These are phyloP conservation scores for Begonia loranthoides DNA, from an alignment of 306 rosid species.

Conservation along the genomic window DNA sequence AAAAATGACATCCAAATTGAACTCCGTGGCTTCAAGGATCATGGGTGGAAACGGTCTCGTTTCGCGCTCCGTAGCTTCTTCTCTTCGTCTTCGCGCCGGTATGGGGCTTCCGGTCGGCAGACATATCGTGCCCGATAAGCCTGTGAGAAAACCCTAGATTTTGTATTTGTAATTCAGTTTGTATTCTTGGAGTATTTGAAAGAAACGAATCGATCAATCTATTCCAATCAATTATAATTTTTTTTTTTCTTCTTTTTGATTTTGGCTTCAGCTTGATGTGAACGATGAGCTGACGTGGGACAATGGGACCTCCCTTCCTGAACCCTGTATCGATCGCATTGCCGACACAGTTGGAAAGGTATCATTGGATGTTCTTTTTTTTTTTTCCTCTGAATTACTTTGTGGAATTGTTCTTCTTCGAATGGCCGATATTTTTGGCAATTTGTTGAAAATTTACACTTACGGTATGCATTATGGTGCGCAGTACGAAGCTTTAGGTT, in stretches of 20 bases:
- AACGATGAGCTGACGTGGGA: constrained; percentile 93
- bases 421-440: too few relatives aligned
- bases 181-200: not conserved
- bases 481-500: constrained; percentile 91
- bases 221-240: not conserved
- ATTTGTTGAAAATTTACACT: not conserved
- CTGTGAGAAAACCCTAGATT: constrained; percentile 28
- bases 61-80: constrained; percentile 49
- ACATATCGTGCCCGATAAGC: constrained; percentile 72
- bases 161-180: not conserved
- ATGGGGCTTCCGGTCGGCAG: constrained; percentile 90
- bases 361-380: constrained; percentile 2
- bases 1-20: constrained; percentile 60
- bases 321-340: constrained; percentile 93
- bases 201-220: not conserved
- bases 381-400: not conserved
- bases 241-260: not conserved
- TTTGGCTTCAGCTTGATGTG: constrained; percentile 34
- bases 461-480: not conserved
- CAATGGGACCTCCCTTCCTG: constrained; percentile 83
- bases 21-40: constrained; percentile 56
- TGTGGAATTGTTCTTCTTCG: too few relatives aligned
- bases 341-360: constrained; percentile 94
- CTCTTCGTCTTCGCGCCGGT: constrained; percentile 73
- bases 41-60: constrained; percentile 78